Evolutionary conservation across 371 early-diverging fungal species (phyloP).

Genomic region (Smittium culicis): DNA sequence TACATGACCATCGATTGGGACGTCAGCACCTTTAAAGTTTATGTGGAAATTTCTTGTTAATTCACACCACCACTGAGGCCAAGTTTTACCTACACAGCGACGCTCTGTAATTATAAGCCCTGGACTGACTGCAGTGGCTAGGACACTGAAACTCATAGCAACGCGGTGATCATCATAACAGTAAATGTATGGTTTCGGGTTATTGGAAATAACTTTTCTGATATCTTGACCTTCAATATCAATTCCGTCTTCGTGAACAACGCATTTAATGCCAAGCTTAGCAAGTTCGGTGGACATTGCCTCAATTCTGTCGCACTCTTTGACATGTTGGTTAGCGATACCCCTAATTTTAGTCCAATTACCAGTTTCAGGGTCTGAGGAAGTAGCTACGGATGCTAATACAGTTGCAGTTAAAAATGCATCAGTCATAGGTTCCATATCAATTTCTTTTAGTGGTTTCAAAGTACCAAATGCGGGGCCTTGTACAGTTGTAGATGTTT

Average conservation of each 20-base stretch:
- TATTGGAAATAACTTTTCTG: background rate
- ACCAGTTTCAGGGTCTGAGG: constrained; percentile 11
- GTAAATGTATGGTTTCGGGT: constrained; percentile 43
- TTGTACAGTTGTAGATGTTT: constrained; percentile 71
- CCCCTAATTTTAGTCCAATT: constrained; percentile 74
- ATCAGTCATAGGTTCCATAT: constrained; percentile 98
- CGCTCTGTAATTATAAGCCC: constrained; percentile 75
- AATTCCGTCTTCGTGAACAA: constrained; percentile 82
- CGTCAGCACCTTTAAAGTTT: constrained; percentile 54
- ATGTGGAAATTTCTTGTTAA: constrained; percentile 64
- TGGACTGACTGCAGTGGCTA: constrained; percentile 58
- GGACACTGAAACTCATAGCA: constrained; percentile 88
- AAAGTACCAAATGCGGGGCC: constrained; percentile 67
- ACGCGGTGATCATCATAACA: constrained; percentile 96
- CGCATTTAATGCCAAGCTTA: constrained; percentile 71
- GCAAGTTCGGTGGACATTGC: constrained; percentile 89
- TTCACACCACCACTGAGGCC: constrained; percentile 96
- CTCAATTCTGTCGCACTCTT: constrained; percentile 93
- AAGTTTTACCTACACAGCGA: constrained; percentile 95
- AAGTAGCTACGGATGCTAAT: constrained; percentile 68
- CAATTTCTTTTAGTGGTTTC: constrained; percentile 60
- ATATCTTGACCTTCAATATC: constrained; percentile 56
- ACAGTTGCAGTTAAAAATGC: constrained; percentile 93
- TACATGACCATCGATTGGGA: background rate
- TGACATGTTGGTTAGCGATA: constrained; percentile 94